Evolutionary conservation across 108 stramenopile species (phyloP).

Genomic region (Cyclotella cryptica): DNA sequence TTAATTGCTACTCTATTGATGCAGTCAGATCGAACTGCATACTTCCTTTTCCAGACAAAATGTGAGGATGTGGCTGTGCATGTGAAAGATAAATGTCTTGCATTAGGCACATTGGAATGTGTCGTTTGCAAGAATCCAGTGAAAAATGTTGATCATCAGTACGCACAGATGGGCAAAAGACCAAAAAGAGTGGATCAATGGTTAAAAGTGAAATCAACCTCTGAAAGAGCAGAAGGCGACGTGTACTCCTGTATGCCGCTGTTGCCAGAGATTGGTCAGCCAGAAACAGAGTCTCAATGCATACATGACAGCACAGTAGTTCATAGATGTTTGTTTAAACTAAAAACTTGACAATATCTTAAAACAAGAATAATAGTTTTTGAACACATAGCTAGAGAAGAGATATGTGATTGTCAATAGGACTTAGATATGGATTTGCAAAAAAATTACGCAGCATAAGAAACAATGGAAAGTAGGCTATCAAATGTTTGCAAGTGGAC

Average conservation of each 20-base stretch:
- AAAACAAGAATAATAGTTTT: no score
- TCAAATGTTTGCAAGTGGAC: no score
- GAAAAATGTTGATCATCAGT: constrained; percentile 27
- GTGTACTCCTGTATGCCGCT: constrained; percentile 23
- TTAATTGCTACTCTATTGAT: constrained; percentile 20
- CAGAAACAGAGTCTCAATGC: constrained; percentile 48
- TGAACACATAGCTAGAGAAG: no score
- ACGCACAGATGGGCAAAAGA: constrained; percentile 4
- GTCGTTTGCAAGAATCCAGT: constrained; percentile 24
- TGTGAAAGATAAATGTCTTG: constrained; percentile 25
- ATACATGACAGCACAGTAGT: constrained; percentile 25
- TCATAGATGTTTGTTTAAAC: constrained; percentile 24
- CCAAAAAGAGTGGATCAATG: constrained; percentile 44
- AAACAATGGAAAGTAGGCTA: no score
- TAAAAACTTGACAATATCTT: no score
- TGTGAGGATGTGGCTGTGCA: constrained; percentile 51
- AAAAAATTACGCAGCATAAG: no score
- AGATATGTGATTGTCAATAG: no score
- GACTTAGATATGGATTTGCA: no score
- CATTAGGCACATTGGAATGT: constrained; percentile 22
- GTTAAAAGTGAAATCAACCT: constrained; percentile 18
- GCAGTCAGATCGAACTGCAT: constrained; percentile 1
- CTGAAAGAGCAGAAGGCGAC: constrained; percentile 44
- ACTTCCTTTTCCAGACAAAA: constrained; percentile 49
- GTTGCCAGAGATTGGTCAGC: constrained; percentile 19